A percentile compares a stretch with the other conserved stretches of the same genome.
Conservation (phyloP, 441 rosid species). For the Populus tomentosa region DNA sequence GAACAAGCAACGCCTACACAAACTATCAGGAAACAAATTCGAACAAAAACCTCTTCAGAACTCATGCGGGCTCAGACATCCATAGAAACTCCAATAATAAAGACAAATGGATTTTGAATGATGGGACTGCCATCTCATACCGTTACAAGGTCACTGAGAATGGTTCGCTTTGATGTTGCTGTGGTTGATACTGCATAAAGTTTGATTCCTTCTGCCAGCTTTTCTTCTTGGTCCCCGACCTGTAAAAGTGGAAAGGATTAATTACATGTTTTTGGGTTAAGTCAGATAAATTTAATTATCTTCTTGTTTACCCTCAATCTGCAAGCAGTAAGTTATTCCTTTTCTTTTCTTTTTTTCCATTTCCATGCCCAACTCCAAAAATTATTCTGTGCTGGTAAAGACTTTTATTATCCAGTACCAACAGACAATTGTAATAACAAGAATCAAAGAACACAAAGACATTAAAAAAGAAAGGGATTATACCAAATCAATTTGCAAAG, state of each 20-base stretch:
- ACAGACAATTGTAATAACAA: neutral
- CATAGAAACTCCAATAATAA: neutral
- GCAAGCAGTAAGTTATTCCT: neutral
- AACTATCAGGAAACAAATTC: neutral
- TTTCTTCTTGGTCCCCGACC: slow-evolving; percentile 96
- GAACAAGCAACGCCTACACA: neutral
- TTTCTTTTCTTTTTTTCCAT: neutral
- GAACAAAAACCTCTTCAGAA: neutral
- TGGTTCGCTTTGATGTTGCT: slow-evolving; percentile 71
- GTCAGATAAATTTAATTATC: neutral
- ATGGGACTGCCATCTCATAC: slow-evolving; percentile 27
- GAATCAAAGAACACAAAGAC: neutral
- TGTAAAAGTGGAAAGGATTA: slow-evolving; percentile 19
- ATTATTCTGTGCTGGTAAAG: neutral
- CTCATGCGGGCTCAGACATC: neutral
- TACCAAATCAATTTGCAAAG: slow-evolving; percentile 93
- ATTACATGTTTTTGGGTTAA: neutral
- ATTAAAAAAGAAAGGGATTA: neutral
- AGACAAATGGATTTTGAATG: neutral
- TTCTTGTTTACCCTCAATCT: neutral
- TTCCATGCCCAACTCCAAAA: neutral
- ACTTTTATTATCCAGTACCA: neutral
- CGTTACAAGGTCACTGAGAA: slow-evolving; percentile 89
- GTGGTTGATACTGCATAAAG: slow-evolving; percentile 82
- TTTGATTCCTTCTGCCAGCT: slow-evolving; percentile 93